Conservation (phyloP, 805 yeast genomes). For the Yamadazyma olivae region DNA sequence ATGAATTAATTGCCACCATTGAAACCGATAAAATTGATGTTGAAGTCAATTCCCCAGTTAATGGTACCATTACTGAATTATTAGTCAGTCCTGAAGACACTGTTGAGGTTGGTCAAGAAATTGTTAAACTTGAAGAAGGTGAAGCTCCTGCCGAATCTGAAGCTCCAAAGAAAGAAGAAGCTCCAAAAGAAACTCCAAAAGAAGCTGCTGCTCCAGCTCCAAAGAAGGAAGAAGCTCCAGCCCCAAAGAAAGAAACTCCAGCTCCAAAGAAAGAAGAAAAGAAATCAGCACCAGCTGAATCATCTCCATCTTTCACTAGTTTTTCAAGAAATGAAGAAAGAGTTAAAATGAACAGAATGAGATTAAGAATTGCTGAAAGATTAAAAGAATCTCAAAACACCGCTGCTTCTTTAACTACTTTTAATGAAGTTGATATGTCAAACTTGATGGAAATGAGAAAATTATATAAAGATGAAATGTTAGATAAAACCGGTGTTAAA, state of each 20-base stretch:
- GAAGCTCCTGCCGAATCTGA: slow-evolving; percentile 57
- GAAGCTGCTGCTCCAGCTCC: slow-evolving; percentile 32
- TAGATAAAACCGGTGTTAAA: slow-evolving; percentile 90
- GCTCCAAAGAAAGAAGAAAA: slow-evolving; percentile 18
- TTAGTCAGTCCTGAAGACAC: slow-evolving; percentile 86
- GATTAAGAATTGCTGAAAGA: slow-evolving; percentile 97
- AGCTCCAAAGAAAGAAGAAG: slow-evolving; percentile 18
- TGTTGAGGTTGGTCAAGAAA: slow-evolving; percentile 92
- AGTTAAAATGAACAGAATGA: slow-evolving; percentile 99
- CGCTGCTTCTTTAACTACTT: slow-evolving; percentile 96
- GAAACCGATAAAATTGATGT: slow-evolving; percentile 98
- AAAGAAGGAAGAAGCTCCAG: slow-evolving; percentile 19
- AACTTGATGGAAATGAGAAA: slow-evolving; percentile 91
- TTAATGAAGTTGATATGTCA: slow-evolving; percentile 97
- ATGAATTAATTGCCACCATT: slow-evolving; percentile 92
- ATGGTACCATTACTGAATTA: slow-evolving; percentile 85
- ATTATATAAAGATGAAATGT: slow-evolving; percentile 92
- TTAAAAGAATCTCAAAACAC: slow-evolving; percentile 99
- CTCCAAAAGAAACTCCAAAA: slow-evolving; percentile 25
- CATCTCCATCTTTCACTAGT: slow-evolving; percentile 31
- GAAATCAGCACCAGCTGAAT: background rate
- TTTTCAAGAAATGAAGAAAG: slow-evolving; percentile 85
- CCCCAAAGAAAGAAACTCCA: slow-evolving; percentile 29
- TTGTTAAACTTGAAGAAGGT: slow-evolving; percentile 81
- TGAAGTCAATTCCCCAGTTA: slow-evolving; percentile 89